Conservation (phyloP, 345 rosid genomes). For the Ceriops tagal region DNA sequence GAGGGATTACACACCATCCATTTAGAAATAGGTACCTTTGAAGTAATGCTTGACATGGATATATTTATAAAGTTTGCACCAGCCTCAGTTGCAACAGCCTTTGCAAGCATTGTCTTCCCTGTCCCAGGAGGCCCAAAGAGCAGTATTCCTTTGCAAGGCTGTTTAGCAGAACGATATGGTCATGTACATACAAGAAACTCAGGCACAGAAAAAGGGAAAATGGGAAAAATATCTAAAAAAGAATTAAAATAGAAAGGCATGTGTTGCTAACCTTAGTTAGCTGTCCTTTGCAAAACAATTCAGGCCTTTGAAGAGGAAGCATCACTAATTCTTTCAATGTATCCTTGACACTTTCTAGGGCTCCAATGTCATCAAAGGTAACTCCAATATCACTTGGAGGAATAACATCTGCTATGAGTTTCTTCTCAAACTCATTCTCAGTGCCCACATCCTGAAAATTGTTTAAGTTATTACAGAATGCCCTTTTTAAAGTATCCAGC, state of each 20-base stretch:
- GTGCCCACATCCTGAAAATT: constrained; percentile 82
- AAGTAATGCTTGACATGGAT: constrained; percentile 99
- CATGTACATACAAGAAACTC: background rate
- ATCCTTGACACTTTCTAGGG: constrained; percentile 94
- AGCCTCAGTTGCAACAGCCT: constrained; percentile 99
- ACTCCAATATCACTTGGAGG: constrained; percentile 97
- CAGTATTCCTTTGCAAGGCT: constrained; percentile 98
- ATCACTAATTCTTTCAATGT: constrained; percentile 98
- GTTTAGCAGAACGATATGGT: constrained; percentile 14
- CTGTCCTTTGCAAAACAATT: constrained; percentile 96
- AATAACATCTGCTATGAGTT: constrained; percentile 92
- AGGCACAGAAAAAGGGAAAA: background rate
- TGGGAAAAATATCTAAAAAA: background rate
- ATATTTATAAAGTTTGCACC: constrained; percentile 98
- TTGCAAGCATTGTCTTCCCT: constrained; percentile 99
- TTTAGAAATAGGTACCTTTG: constrained; percentile 56
- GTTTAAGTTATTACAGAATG: background rate
- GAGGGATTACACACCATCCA: background rate
- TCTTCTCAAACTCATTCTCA: constrained; percentile 98
- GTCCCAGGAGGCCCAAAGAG: constrained; percentile 99
- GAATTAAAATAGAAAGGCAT: background rate
- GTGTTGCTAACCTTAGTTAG: constrained; percentile 66
- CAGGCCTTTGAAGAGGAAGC: constrained; percentile 99
- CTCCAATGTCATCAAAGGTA: constrained; percentile 95
- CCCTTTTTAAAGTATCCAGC: background rate